Evolutionary conservation across 2,329 filamentous ascomycete genomes (phyloP), one percentile per base, ranked within the genome.

Genomic region (Epichloe gansuensis): DNA sequence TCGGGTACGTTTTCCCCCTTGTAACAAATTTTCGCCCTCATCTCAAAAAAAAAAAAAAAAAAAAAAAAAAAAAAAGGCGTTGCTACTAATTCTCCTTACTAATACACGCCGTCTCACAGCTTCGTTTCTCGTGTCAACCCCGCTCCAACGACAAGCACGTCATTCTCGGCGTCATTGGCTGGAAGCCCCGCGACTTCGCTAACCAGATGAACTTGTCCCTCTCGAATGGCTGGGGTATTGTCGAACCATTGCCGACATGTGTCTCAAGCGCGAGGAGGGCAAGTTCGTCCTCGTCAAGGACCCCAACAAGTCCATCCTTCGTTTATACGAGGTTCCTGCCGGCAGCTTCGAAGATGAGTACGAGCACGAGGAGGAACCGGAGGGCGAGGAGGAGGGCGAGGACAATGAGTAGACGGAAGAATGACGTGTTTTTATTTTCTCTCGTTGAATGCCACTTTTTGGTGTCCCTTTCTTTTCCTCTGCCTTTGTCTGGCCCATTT

Each of bases 191-290:
- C 63, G 94, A 98, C 67, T 97, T 98, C 62, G 93, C 93, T 57
- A 80, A 81, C 65, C 93, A 98, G 78, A 98, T 98, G 93, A 96
- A 96, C 75, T 73, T 98, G 64, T 94, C 91, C 64, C 80, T 97
- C 54, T 87, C 86, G 73, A 98, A 98, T 73, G 93, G 93, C 58
- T 98, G 93, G 93, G 93, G 93, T 70, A 97, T 98, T 60, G 93
- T 98, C 88, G 93, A 60, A 98, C 93, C 49, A 96, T 98, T 65
- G 88, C 89, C 62, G 93, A 98, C 72, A 94, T 97, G 86, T 86
- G 85, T 63, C 78, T 90, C 62, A 81, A 83, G 69, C 81, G 83
- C 70, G 77, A 82, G 46, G 85, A 90, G 61, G 86, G 85, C 70
- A 91, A 91, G 74, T 93, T 87, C 62, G 83, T 93, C 46, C 76